These are phyloP conservation scores for Fusarium aywerte DNA, from an alignment of 2,329 filamentous ascomycete species.

Conservation along the genomic window DNA sequence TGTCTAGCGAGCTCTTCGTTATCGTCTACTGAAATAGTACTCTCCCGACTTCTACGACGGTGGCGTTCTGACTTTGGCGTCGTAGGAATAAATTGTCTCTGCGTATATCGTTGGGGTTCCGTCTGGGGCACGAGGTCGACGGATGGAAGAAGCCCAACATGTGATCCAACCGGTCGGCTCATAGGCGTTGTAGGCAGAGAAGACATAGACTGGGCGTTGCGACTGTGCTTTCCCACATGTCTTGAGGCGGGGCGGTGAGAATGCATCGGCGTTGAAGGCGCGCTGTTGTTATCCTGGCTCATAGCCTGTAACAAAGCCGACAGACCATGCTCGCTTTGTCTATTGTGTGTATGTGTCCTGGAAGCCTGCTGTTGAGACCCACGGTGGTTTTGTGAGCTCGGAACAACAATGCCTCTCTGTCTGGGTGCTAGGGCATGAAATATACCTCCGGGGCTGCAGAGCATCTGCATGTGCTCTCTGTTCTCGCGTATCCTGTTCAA, in stretches of 20 bases:
- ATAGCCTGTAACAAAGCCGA: conserved; percentile 84
- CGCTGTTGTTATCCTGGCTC: conserved; percentile 77
- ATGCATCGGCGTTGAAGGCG: conserved; percentile 74
- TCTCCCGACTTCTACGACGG: conserved; percentile 79
- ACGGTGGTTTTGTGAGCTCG: conserved; percentile 59
- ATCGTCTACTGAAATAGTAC: conserved; percentile 80
- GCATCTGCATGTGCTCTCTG: conserved; percentile 82
- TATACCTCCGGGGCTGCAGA: conserved; percentile 78
- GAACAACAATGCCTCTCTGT: conserved; percentile 52
- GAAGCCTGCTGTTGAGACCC: conserved; percentile 64
- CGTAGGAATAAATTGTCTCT: conserved; percentile 56
- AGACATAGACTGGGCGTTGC: conserved; percentile 84
- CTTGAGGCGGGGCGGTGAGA: conserved; percentile 58
- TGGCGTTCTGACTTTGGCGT: conserved; percentile 57
- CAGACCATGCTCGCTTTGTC: conserved; percentile 71
- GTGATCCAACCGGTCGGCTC: conserved; percentile 60
- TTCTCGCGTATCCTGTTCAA: conserved; percentile 89
- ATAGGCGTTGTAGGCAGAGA: conserved; percentile 84
- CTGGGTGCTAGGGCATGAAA: conserved; percentile 72
- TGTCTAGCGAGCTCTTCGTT: conserved; percentile 67
- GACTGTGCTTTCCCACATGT: conserved; percentile 71
- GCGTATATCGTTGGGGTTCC: conserved; percentile 62
- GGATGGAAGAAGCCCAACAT: conserved; percentile 68
- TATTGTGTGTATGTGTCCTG: conserved; percentile 56
- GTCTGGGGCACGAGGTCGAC: conserved; percentile 70